Percentiles rank a stretch among this genome's conserved stretches.
Evolutionary conservation across 257 asterid species (phyloP).

Genomic region (Haberlea rhodopensis): DNA sequence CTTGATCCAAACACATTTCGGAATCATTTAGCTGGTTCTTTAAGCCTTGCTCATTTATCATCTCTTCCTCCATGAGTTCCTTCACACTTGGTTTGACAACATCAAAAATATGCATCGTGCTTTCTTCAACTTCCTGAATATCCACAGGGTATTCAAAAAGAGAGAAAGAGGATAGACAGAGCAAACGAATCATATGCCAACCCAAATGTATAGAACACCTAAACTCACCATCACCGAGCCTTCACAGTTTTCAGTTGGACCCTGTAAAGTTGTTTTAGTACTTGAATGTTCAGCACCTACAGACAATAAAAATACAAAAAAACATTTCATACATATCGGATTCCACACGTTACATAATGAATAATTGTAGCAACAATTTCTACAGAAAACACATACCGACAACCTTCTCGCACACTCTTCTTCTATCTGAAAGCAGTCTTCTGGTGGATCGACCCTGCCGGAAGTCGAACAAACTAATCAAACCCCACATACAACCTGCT

Average conservation of each 20-base stretch:
- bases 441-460: constrained; percentile 72
- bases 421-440: constrained; percentile 71
- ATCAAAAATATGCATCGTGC: constrained; percentile 34
- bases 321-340: not conserved
- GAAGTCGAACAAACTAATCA: constrained; percentile 77
- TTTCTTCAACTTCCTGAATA: constrained; percentile 51
- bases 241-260: constrained; percentile 28
- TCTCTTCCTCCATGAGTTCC: constrained; percentile 95
- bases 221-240: constrained; percentile 37
- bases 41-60: constrained; percentile 50
- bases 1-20: constrained; percentile 34
- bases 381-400: constrained; percentile 46
- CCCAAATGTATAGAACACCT: not conserved
- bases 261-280: constrained; percentile 22
- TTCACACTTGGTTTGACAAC: constrained; percentile 65
- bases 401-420: constrained; percentile 39
- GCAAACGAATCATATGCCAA: constrained; percentile 10
- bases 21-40: constrained; percentile 32
- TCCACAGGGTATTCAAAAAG: not conserved
- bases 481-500: constrained; percentile 77
- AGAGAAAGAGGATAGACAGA: not conserved
- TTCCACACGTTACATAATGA: not conserved
- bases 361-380: not conserved
- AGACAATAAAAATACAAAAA: not conserved
- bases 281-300: constrained; percentile 39